A percentile compares a stretch with the other conserved stretches of the same genome.
phyloP scores from a whole-genome alignment of 23 red algal genomes.

The Gracilaria gracilis region DNA sequence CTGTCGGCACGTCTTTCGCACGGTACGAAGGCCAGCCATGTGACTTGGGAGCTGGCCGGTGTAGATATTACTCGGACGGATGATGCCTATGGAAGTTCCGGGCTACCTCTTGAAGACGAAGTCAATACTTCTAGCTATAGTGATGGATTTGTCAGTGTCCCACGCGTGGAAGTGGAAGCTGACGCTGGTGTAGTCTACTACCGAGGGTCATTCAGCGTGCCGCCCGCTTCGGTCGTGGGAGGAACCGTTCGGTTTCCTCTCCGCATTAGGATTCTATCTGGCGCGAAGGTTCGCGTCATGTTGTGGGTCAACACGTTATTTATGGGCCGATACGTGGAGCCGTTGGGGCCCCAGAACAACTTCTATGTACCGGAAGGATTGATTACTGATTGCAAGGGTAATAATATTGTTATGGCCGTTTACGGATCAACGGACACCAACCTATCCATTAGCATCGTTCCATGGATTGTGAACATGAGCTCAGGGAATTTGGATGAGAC shows the following conservation, averaged over 20 bases:
- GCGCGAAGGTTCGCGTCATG: constrained; percentile 52
- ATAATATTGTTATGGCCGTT: constrained; percentile 75
- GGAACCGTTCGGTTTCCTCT: constrained; percentile 64
- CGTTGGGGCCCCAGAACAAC: constrained; percentile 81
- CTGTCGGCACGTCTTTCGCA: constrained; percentile 79
- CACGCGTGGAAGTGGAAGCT: constrained; percentile 26
- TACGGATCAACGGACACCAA: constrained; percentile 63
- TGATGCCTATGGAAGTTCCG: constrained; percentile 83
- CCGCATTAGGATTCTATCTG: constrained; percentile 56
- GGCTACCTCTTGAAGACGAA: constrained; percentile 80
- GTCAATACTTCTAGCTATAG: constrained; percentile 38
- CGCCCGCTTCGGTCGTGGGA: constrained; percentile 43
- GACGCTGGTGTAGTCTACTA: constrained; percentile 74
- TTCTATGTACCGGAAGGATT: constrained; percentile 92
- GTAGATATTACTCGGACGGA: constrained; percentile 70
- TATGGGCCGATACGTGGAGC: constrained; percentile 79
- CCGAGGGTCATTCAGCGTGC: constrained; percentile 67
- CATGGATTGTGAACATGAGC: constrained; percentile 58
- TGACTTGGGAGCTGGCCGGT: constrained; percentile 76
- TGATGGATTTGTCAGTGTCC: background rate
- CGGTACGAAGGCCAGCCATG: constrained; percentile 43
- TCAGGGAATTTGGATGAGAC: constrained; percentile 71
- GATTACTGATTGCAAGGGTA: constrained; percentile 71
- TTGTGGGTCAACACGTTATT: constrained; percentile 87
- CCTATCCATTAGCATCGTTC: constrained; percentile 61